phyloP scores from a whole-genome alignment of 257 asterid genomes.

The Nicotiana sylvestris region DNA sequence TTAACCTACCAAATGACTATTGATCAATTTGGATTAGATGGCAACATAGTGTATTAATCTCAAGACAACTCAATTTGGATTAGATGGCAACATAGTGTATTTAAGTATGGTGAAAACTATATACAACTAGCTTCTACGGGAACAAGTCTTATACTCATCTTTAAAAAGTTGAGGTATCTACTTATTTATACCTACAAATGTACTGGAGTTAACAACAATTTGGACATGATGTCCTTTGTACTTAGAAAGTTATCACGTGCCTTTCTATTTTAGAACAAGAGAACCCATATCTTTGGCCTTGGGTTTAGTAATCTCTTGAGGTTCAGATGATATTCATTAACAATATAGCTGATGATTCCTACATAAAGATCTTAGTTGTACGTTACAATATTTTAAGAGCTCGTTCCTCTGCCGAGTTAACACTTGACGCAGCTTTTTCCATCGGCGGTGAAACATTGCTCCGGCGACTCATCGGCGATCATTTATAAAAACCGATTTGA shows the following conservation, averaged over 20 bases:
- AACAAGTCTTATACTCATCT: background rate
- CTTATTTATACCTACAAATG: background rate
- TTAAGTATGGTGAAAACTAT: background rate
- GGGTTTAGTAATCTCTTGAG: constrained; percentile 15
- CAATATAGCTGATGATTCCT: constrained; percentile 24
- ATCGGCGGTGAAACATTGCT: no score
- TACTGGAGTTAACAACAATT: background rate
- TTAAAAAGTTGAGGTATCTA: background rate
- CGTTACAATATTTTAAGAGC: constrained; percentile 12
- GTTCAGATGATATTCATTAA: constrained; percentile 18
- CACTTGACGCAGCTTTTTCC: no score
- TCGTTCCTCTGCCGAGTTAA: no score
- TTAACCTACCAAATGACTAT: no score
- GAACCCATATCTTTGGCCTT: background rate
- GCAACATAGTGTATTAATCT: no score
- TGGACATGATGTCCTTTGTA: background rate
- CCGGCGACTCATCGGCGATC: no score
- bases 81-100: no score
- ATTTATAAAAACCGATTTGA: no score
- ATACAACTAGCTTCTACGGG: background rate
- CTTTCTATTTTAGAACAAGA: background rate
- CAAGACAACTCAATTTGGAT: no score
- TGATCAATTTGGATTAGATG: no score
- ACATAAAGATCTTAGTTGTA: constrained; percentile 24
- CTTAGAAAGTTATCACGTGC: background rate